These are phyloP conservation scores for Boletales sp. DNA, from an alignment of 768 basidiomycete genomes.

Conservation along the genomic window DNA sequence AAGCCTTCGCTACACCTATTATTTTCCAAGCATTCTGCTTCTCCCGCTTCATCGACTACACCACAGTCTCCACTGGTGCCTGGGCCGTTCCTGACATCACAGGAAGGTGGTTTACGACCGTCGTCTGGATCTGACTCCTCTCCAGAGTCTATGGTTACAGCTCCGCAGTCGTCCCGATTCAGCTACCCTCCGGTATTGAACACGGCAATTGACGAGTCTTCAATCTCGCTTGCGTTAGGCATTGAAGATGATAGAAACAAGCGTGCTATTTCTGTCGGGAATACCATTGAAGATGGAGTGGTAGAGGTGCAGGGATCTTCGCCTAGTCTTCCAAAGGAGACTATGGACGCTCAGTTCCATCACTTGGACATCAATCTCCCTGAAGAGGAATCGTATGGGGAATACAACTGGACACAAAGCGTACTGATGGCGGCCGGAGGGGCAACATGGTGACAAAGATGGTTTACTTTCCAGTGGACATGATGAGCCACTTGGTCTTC, in stretches of 20 bases:
- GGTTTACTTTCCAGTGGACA: constrained; percentile 8
- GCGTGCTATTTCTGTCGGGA: constrained; percentile 7
- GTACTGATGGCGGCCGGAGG: constrained; percentile 70
- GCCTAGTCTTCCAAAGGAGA: constrained; percentile 18
- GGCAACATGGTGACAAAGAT: constrained; percentile 26
- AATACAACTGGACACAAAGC: constrained; percentile 71
- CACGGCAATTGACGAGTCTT: constrained; percentile 57
- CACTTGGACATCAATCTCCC: constrained; percentile 25
- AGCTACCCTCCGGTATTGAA: constrained; percentile 56
- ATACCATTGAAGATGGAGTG: constrained; percentile 8
- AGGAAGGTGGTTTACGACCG: constrained; percentile 19
- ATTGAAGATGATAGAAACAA: constrained; percentile 29
- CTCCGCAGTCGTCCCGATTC: constrained; percentile 47
- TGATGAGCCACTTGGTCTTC: constrained; percentile 7
- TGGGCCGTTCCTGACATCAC: constrained; percentile 7
- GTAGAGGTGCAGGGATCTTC: constrained; percentile 15
- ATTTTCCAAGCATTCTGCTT: constrained; percentile 61
- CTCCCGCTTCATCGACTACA: constrained; percentile 37
- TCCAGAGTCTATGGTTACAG: constrained; percentile 50
- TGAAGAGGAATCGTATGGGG: constrained; percentile 40
- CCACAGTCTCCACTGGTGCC: constrained; percentile 24
- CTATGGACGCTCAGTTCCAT: constrained; percentile 22
- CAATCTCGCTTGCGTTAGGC: constrained; percentile 37
- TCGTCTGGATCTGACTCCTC: constrained; percentile 33
- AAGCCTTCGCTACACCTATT: constrained; percentile 69